Percentiles rank a stretch among this genome's conserved stretches.
phyloP scores from a whole-genome alignment of 345 rosid species.

The Punica granatum region DNA sequence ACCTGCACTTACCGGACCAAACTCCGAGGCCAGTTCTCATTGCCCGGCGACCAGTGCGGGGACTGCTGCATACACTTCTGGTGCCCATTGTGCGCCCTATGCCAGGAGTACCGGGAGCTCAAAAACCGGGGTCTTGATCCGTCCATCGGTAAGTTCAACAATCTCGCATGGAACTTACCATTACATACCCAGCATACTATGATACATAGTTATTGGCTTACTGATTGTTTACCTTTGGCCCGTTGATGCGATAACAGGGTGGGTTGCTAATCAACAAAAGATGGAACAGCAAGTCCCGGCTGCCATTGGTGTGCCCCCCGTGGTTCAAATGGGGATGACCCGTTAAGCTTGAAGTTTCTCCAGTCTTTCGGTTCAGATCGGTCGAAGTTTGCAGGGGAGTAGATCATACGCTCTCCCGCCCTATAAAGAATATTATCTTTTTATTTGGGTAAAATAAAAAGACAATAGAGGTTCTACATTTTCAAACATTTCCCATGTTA shows the following conservation, averaged over 20 bases:
- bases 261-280: neutral
- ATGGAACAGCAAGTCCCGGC: neutral
- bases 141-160: conserved; percentile 8
- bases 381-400: too few species aligned
- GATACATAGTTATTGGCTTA: too few species aligned
- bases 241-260: neutral
- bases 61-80: conserved; percentile 8
- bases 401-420: too few species aligned
- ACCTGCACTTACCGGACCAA: conserved; percentile 6
- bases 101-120: conserved; percentile 15
- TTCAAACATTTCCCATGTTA: too few species aligned
- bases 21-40: conserved; percentile 5
- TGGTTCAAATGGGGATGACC: neutral
- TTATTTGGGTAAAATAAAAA: too few species aligned
- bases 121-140: conserved; percentile 10
- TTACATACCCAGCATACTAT: too few species aligned
- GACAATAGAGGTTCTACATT: too few species aligned
- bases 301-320: neutral
- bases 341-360: neutral
- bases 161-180: neutral
- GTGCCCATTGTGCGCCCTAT: conserved; percentile 2
- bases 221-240: too few species aligned
- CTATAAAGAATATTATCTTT: too few species aligned
- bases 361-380: too few species aligned
- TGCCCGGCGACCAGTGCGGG: neutral